Evolutionary conservation across 306 rosid genomes (phyloP).

Genomic region (Prunus dulcis): DNA sequence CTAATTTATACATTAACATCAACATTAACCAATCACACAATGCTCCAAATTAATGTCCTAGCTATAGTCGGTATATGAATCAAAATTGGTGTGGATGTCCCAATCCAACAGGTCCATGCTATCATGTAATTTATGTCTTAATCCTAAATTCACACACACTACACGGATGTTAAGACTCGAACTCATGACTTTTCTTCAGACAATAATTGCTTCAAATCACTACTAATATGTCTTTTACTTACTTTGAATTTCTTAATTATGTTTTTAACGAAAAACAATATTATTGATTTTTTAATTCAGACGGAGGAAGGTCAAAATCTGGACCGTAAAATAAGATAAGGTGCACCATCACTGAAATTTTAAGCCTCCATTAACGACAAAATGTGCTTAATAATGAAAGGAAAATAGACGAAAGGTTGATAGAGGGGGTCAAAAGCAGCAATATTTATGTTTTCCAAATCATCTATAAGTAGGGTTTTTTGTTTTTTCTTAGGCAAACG

Average conservation of each 20-base stretch:
- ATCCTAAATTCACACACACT: too few species aligned
- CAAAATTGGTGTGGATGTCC: constrained; percentile 19
- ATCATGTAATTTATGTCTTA: neutral
- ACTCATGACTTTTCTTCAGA: fast-evolving
- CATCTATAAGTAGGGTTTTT: neutral
- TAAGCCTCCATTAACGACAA: neutral
- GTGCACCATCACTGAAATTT: neutral
- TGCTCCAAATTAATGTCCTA: constrained; percentile 15
- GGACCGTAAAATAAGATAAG: neutral
- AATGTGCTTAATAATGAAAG: neutral
- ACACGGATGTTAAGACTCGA: fast-evolving
- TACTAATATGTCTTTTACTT: neutral
- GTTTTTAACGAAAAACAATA: neutral
- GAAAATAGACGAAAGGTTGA: neutral
- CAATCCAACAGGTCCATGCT: constrained; percentile 17
- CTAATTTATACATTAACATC: constrained; percentile 48
- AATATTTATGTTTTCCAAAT: neutral
- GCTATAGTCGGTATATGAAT: too few species aligned
- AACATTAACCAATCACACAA: constrained; percentile 26
- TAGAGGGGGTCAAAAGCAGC: neutral
- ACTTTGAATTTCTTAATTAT: neutral
- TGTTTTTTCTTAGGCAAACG: neutral
- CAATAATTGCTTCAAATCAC: too few species aligned
- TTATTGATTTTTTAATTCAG: neutral
- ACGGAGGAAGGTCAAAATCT: neutral